Conservation (phyloP, 768 basidiomycete species). For the Termitomyces eurrhizus region DNA sequence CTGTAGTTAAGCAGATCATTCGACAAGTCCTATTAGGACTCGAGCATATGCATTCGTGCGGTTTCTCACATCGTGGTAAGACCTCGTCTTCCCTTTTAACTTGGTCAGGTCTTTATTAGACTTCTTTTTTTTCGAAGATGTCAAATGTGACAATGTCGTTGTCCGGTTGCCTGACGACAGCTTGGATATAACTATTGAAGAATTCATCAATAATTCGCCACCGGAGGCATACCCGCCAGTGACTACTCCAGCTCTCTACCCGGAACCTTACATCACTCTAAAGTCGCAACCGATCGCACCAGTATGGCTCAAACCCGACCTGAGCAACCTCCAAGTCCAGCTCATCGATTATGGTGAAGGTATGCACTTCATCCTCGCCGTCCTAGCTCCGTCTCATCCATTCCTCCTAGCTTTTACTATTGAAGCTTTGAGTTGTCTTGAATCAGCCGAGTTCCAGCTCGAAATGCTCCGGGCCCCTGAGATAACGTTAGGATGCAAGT, state of each 20-base stretch:
- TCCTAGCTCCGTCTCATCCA: not conserved
- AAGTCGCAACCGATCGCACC: not conserved
- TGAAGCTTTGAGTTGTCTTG: not conserved
- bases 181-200: not conserved
- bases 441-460: not conserved
- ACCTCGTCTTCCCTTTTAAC: too few relatives aligned
- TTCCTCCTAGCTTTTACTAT: not conserved
- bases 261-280: not conserved
- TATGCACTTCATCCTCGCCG: not conserved
- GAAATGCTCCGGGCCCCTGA: not conserved
- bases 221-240: not conserved
- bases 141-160: not conserved
- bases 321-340: not conserved
- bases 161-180: not conserved
- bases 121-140: not conserved
- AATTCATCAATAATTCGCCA: not conserved
- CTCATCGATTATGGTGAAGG: constrained; percentile 5
- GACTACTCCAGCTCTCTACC: not conserved
- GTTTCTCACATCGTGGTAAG: not conserved
- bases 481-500: not conserved
- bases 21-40: not conserved
- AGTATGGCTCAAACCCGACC: not conserved
- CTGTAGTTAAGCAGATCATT: not conserved
- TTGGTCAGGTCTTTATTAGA: not conserved
- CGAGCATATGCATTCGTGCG: not conserved